Conservation (phyloP, 208 protist genomes). For the Leishmania tropica region DNA sequence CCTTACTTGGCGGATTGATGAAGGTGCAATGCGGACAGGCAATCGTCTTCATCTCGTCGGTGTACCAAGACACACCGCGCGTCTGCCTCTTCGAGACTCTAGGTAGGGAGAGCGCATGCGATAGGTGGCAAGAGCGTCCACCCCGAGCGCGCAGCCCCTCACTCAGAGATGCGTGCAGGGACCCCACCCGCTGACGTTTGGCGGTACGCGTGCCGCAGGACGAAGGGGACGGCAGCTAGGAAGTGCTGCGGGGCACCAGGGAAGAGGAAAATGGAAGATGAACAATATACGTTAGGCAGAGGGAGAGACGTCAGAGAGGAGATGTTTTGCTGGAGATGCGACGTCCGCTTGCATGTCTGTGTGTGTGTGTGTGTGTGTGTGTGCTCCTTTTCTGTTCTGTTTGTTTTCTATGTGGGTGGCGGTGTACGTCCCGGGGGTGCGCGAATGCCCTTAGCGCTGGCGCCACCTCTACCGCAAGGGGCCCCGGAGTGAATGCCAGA, state of each 20-base stretch:
- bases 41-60: slow-evolving; percentile 25
- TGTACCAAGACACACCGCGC: neutral
- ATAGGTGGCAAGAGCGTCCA: neutral
- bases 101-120: neutral
- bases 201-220: neutral
- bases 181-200: neutral
- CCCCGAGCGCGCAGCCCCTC: neutral
- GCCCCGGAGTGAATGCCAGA: neutral
- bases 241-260: neutral
- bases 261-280: neutral
- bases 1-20: slow-evolving; percentile 40
- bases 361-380: slow-evolving; percentile 1
- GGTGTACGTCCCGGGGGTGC: neutral
- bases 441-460: neutral
- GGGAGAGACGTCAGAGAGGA: neutral
- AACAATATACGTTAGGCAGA: neutral
- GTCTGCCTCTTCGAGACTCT: no score
- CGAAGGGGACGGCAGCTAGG: neutral
- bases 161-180: neutral
- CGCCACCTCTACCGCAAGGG: neutral
- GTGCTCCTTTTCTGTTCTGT: neutral
- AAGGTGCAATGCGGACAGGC: slow-evolving; percentile 73
- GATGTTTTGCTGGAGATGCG: neutral
- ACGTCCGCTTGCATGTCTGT: neutral
- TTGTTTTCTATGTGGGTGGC: neutral